Base-by-base conservation (phyloP, 164 flowering plant genomes). In the Piper longum region DNA sequence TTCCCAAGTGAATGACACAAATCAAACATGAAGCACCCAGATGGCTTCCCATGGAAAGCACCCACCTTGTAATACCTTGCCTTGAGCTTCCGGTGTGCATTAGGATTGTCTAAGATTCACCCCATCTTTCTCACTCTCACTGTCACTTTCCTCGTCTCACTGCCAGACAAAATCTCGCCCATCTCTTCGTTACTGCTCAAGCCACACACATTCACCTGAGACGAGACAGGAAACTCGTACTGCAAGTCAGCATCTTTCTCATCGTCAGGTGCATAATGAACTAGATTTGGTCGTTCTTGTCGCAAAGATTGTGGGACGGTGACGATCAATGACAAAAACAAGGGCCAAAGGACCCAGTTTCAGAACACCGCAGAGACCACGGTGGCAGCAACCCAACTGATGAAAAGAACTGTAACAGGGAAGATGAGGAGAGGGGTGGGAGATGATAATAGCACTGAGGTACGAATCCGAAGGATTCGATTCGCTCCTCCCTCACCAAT, bases 21-120 rank as follows among this genome's bases (percentile, higher is more conserved):
- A 40, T 92, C 98, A 73, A 78, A 89, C 96, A 89, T 82, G 74
- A 88, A 77, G 75, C 88, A 86, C 39, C 98, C 98, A 0, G 98
- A 92, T 2, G 98, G 95, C 80, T 77, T 86, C 14, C 98, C 98
- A 80, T 92, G 97, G 64, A 85, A 92, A 54, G 85, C 88, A 16
- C 96, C 97, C 85, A 85, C 74, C 11, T 67, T 73, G 66, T 90
- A 88, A 64, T 93, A 93, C 62, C 81, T 83, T 64, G 57, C 82
- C 75, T 82, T 92, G 70, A 85, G 69, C 74, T 80, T 87, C 66
- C 67, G 57, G 73, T 83, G 44, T 81, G 78, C 84, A 73, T 61
- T 61, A 77, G 77, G 9, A 86, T 87, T 42, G 81, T 86, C 2
- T n/a, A 60, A 73, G 55, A 80, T 89, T 8, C 59, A 52, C 55